These are phyloP conservation scores for Chytriomyces hyalinus DNA, from an alignment of 192 early-diverging fungal species.

Conservation along the genomic window DNA sequence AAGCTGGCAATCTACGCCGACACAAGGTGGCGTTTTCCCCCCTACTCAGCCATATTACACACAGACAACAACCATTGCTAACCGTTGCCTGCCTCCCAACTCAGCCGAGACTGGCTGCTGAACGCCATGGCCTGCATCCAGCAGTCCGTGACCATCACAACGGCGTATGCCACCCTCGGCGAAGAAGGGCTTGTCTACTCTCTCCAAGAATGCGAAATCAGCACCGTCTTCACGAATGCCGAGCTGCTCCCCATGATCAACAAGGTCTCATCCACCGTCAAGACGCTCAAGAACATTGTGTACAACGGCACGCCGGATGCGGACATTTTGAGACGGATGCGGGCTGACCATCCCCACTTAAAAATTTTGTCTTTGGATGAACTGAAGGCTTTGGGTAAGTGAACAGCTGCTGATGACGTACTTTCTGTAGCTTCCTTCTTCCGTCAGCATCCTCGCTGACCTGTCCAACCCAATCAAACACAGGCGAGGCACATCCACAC, in stretches of 20 bases:
- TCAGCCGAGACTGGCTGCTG: conserved; percentile 65
- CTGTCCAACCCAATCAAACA: too few relatives aligned
- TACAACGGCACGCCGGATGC: conserved; percentile 67
- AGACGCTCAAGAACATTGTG: conserved; percentile 69
- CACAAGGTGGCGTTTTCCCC: conserved; percentile 6
- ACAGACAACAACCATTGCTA: background rate
- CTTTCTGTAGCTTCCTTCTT: too few relatives aligned
- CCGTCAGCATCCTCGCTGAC: too few relatives aligned
- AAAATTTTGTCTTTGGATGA: conserved; percentile 55
- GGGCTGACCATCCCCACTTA: background rate
- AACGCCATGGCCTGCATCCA: conserved; percentile 70
- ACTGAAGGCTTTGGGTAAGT: conserved; percentile 66
- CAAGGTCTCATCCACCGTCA: conserved; percentile 62
- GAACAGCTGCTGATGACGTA: conserved; percentile 53
- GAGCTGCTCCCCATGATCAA: conserved; percentile 68
- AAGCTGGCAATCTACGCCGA: conserved; percentile 51
- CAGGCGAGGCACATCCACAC: too few relatives aligned
- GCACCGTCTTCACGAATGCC: conserved; percentile 73
- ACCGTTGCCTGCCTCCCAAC: background rate
- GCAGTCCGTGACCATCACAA: conserved; percentile 77
- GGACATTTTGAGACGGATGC: background rate
- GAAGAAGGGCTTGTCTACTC: conserved; percentile 83
- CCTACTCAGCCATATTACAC: background rate
- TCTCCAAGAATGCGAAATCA: conserved; percentile 79
- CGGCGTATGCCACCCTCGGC: conserved; percentile 79